phyloP scores from a whole-genome alignment of 2,329 filamentous ascomycete species.

The Phaeosphaeriaceae sp. region DNA sequence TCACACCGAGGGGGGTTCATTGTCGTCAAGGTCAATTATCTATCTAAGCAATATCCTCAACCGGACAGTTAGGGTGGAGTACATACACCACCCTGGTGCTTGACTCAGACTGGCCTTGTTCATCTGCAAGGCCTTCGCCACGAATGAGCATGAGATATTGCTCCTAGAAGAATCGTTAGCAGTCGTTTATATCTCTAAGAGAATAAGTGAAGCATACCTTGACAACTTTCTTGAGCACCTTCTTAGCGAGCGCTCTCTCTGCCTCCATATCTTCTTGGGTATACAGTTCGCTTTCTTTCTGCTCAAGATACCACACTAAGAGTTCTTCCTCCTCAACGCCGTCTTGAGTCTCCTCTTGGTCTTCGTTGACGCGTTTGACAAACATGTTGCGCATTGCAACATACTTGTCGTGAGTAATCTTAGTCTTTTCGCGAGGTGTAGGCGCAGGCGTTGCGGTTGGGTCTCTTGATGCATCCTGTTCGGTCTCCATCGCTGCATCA shows the following conservation, averaged over 20 bases:
- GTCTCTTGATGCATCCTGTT: conserved; percentile 45
- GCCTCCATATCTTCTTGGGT: conserved; percentile 80
- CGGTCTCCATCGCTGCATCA: conserved; percentile 38
- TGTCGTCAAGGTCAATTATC: too few species aligned
- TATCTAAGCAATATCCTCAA: conserved; percentile 62
- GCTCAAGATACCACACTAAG: conserved; percentile 88
- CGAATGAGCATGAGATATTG: conserved; percentile 67
- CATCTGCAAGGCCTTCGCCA: conserved; percentile 87
- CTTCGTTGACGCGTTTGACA: conserved; percentile 81
- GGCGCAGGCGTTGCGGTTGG: conserved; percentile 47
- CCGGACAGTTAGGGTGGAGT: conserved; percentile 89
- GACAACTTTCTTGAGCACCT: conserved; percentile 94
- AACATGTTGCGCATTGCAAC: conserved; percentile 87
- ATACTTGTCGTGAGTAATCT: conserved; percentile 95
- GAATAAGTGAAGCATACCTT: conserved; percentile 67
- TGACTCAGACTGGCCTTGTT: conserved; percentile 63
- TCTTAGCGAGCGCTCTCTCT: conserved; percentile 74
- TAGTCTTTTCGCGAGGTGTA: conserved; percentile 68
- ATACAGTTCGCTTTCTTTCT: conserved; percentile 82
- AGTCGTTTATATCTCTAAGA: not conserved
- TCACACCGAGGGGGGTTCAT: too few species aligned
- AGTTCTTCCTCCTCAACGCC: conserved; percentile 85
- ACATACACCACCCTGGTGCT: conserved; percentile 74
- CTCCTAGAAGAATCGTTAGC: conserved; percentile 53
- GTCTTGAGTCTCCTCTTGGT: conserved; percentile 76